Evolutionary conservation across 2,329 filamentous ascomycete species (phyloP).

Genomic region (Fusarium devonianum): DNA sequence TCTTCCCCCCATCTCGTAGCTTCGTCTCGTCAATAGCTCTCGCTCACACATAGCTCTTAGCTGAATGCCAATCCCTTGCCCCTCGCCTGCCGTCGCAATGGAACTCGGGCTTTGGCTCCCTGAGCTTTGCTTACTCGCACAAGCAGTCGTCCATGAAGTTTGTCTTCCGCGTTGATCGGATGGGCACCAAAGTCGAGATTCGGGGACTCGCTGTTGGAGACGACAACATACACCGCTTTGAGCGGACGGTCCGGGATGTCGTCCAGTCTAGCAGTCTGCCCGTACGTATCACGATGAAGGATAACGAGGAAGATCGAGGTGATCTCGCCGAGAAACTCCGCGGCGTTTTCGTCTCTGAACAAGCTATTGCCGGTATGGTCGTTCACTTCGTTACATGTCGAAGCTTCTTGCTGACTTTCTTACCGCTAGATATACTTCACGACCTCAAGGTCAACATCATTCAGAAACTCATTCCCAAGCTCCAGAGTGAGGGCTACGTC

Average conservation of each 20-base stretch:
- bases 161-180: conserved; percentile 79
- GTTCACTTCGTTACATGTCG: not conserved
- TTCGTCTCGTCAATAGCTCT: conserved; percentile 6
- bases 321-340: conserved; percentile 58
- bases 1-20: not conserved
- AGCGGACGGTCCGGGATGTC: conserved; percentile 75
- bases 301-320: conserved; percentile 57
- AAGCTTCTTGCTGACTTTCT: not conserved
- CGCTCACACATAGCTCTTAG: conserved; percentile 31
- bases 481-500: conserved; percentile 82
- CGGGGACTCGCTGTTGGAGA: conserved; percentile 80
- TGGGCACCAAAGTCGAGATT: conserved; percentile 85
- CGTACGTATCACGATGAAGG: conserved; percentile 60
- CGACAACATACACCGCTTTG: conserved; percentile 81
- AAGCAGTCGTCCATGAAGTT: conserved; percentile 85
- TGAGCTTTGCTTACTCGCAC: conserved; percentile 88
- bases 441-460: conserved; percentile 81
- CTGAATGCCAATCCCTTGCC: conserved; percentile 62
- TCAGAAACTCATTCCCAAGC: conserved; percentile 79
- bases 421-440: conserved; percentile 64
- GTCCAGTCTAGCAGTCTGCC: conserved; percentile 67
- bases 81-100: conserved; percentile 76
- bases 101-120: conserved; percentile 76
- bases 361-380: conserved; percentile 65
- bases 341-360: conserved; percentile 76